phyloP scores from a whole-genome alignment of 2,329 filamentous ascomycete species.

The Colletotrichum incanum region DNA sequence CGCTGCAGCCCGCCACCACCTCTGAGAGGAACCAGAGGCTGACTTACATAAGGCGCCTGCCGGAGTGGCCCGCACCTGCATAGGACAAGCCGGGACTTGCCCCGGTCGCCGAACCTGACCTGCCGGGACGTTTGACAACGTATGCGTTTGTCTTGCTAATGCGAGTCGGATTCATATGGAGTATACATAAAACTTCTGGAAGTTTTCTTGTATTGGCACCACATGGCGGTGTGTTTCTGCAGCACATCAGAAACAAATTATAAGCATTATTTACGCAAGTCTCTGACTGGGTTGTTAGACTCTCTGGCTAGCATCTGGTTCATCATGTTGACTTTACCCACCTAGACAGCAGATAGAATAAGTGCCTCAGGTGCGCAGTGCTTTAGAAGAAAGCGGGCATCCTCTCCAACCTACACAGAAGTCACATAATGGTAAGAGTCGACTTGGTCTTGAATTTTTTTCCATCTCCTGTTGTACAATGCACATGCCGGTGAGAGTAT shows the following conservation, averaged over 20 bases:
- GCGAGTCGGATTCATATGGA: not conserved
- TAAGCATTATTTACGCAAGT: not conserved
- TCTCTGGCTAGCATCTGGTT: not conserved
- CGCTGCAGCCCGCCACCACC: conserved; percentile 42
- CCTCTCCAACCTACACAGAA: not conserved
- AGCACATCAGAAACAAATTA: not conserved
- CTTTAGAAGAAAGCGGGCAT: not conserved
- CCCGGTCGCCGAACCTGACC: conserved; percentile 13
- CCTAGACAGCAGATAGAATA: not conserved
- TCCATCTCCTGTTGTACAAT: conserved; percentile 36
- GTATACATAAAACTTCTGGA: conserved; percentile 3
- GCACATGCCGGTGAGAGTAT: conserved; percentile 39
- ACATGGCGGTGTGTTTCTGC: not conserved
- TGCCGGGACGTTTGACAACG: conserved; percentile 4
- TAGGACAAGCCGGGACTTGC: conserved; percentile 1
- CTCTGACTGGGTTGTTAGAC: not conserved
- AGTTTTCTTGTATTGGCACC: not conserved
- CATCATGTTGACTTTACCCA: not conserved
- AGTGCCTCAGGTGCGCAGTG: not conserved
- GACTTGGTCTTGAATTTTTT: conserved; percentile 21
- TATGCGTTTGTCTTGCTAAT: conserved; percentile 23
- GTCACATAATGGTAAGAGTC: conserved; percentile 2
- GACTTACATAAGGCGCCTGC: conserved; percentile 37
- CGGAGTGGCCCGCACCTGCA: conserved; percentile 16
- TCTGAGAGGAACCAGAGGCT: not conserved